phyloP scores from a whole-genome alignment of 176 grass and related monocot genomes.

The Neostapfia colusana region DNA sequence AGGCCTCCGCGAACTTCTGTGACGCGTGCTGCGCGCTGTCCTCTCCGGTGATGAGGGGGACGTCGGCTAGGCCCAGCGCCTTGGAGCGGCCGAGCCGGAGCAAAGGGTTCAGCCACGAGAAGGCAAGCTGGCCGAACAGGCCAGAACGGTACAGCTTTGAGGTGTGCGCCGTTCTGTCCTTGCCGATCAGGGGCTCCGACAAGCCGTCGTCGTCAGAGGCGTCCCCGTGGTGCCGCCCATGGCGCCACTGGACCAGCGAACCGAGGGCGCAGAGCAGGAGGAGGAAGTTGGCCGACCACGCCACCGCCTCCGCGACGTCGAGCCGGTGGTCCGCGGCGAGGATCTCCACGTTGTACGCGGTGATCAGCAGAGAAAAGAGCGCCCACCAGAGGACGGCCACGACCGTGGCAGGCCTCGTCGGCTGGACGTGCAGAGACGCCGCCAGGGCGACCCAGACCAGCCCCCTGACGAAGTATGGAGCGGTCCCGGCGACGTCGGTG shows the following conservation, averaged over 20 bases:
- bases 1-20: conserved; percentile 46
- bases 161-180: conserved; percentile 20
- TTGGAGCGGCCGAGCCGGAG: conserved; percentile 69
- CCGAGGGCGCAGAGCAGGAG: conserved; percentile 51
- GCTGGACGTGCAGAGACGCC: conserved; percentile 54
- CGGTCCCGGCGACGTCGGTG: neutral
- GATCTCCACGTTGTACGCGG: conserved; percentile 54
- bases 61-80: conserved; percentile 57
- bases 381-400: conserved; percentile 67
- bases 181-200: conserved; percentile 47
- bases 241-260: neutral
- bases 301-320: conserved; percentile 39
- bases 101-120: conserved; percentile 84
- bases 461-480: conserved; percentile 41
- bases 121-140: conserved; percentile 59
- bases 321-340: conserved; percentile 22
- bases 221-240: neutral
- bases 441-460: conserved; percentile 54
- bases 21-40: conserved; percentile 54
- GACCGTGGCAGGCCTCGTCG: conserved; percentile 30
- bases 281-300: conserved; percentile 62
- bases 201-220: conserved; percentile 7
- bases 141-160: conserved; percentile 49
- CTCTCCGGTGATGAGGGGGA: conserved; percentile 62
- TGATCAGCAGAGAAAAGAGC: conserved; percentile 57